Conservation (phyloP, 2,329 filamentous ascomycete genomes). For the Capronia coronata region DNA sequence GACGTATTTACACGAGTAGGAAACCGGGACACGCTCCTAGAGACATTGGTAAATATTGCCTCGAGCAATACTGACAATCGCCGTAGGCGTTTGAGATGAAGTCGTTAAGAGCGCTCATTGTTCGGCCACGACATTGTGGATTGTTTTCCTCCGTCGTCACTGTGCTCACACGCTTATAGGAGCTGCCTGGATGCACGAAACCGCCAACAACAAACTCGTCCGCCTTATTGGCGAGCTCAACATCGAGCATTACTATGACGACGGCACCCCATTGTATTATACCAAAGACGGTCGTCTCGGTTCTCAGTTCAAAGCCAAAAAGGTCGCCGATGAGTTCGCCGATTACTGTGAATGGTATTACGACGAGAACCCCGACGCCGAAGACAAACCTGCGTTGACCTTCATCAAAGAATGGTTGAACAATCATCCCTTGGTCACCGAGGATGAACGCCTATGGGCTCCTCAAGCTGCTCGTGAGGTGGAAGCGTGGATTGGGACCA, state of each 20-base stretch:
- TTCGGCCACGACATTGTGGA: conserved; percentile 25
- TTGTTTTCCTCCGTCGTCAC: conserved; percentile 20
- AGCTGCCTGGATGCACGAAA: conserved; percentile 44
- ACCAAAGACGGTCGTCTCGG: conserved; percentile 40
- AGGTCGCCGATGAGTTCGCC: conserved; percentile 42
- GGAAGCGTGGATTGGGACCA: conserved; percentile 41
- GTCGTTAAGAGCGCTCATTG: conserved; percentile 27
- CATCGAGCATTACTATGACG: conserved; percentile 43
- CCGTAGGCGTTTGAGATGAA: conserved; percentile 27
- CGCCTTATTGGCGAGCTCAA: conserved; percentile 39
- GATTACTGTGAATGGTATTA: conserved; percentile 41
- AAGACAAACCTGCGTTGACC: conserved; percentile 37
- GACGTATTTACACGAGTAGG: conserved; percentile 37
- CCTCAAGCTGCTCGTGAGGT: conserved; percentile 41
- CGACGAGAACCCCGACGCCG: conserved; percentile 37
- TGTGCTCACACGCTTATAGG: conserved; percentile 31
- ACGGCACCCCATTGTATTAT: conserved; percentile 39
- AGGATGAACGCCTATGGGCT: conserved; percentile 41
- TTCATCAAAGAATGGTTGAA: conserved; percentile 39
- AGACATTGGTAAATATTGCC: conserved; percentile 37
- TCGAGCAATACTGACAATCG: conserved; percentile 32
- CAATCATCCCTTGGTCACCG: conserved; percentile 38
- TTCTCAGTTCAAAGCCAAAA: conserved; percentile 43
- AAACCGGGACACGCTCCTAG: conserved; percentile 33
- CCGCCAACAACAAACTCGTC: conserved; percentile 41